phyloP scores from a whole-genome alignment of 1,139 yeast genomes.

The Blastobotrys serpentis region DNA sequence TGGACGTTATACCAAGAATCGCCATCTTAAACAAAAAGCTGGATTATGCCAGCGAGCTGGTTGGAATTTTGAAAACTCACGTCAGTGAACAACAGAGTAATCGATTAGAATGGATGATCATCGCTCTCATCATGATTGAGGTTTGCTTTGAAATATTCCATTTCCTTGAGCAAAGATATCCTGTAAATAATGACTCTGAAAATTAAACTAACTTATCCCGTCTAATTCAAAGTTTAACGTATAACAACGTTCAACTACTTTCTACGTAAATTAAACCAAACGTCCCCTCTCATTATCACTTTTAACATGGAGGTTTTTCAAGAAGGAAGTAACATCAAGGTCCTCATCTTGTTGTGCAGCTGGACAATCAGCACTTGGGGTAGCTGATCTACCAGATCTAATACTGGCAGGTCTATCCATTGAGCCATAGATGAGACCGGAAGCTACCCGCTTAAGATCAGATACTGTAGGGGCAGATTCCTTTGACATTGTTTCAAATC shows the following conservation, averaged over 20 bases:
- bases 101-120: conserved; percentile 83
- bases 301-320: conserved; percentile 23
- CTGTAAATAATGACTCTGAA: neutral
- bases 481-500: conserved; percentile 4
- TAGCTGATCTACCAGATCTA: conserved; percentile 9
- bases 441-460: conserved; percentile 30
- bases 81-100: conserved; percentile 75
- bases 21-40: conserved; percentile 76
- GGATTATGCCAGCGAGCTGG: conserved; percentile 89
- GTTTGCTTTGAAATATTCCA: conserved; percentile 76
- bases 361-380: neutral
- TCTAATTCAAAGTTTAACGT: too few species aligned
- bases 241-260: neutral
- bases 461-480: conserved; percentile 26
- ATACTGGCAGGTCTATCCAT: conserved; percentile 16
- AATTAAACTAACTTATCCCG: conserved; percentile 1
- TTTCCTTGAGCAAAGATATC: conserved; percentile 46
- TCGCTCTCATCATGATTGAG: conserved; percentile 76
- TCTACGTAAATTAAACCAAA: conserved; percentile 18
- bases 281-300: conserved; percentile 26
- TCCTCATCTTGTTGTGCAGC: conserved; percentile 16
- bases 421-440: conserved; percentile 23
- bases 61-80: conserved; percentile 70
- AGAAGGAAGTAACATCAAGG: conserved; percentile 25
- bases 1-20: conserved; percentile 77